phyloP scores from a whole-genome alignment of 1,139 yeast genomes.

The Candida sanyaensis region DNA sequence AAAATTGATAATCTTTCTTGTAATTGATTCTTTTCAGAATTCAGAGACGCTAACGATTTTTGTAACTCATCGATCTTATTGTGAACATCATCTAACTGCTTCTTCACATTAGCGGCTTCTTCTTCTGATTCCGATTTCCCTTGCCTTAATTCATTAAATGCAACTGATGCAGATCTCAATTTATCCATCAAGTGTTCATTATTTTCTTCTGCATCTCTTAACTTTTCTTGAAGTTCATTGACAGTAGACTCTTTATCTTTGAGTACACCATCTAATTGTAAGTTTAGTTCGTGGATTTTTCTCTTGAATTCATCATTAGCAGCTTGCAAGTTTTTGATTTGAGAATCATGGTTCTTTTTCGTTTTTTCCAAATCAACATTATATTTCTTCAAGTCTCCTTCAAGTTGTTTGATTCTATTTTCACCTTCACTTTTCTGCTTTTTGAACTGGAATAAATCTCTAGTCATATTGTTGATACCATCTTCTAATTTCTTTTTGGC shows the following conservation, averaged over 20 bases:
- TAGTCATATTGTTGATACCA: constrained; percentile 88
- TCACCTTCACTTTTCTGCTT: constrained; percentile 60
- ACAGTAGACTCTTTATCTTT: constrained; percentile 18
- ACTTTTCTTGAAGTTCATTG: constrained; percentile 23
- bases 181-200: constrained; percentile 44
- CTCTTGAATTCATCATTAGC: constrained; percentile 24
- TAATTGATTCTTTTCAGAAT: constrained; percentile 12
- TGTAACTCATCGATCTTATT: constrained; percentile 5
- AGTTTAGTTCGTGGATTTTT: constrained; percentile 25
- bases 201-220: constrained; percentile 33
- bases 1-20: constrained; percentile 9
- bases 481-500: constrained; percentile 75
- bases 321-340: constrained; percentile 20
- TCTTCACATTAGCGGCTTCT: constrained; percentile 11
- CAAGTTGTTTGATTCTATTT: constrained; percentile 35
- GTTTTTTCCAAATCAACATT: constrained; percentile 22
- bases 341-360: constrained; percentile 23
- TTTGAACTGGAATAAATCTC: constrained; percentile 71
- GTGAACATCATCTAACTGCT: constrained; percentile 15
- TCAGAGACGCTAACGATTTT: neutral
- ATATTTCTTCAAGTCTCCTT: constrained; percentile 39
- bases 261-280: constrained; percentile 15
- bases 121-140: constrained; percentile 21
- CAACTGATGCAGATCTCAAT: constrained; percentile 47
- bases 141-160: constrained; percentile 41